Conservation (phyloP, 2,329 filamentous ascomycete species). For the Aspergillus awamori region DNA sequence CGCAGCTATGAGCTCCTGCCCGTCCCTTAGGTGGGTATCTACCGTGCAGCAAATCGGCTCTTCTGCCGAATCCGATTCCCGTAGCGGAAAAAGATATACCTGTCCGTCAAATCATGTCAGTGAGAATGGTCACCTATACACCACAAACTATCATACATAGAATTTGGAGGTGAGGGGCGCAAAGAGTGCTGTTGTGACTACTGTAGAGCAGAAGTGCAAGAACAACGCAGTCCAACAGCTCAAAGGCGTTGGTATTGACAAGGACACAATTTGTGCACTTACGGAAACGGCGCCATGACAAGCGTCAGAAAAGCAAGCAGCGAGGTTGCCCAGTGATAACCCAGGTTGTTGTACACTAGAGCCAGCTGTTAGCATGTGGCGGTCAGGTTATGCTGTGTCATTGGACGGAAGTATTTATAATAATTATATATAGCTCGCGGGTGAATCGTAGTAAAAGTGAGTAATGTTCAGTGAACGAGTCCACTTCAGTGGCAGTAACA, state of each 20-base stretch:
- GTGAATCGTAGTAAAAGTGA: background rate
- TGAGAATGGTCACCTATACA: background rate
- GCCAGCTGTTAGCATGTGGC: slow-evolving; percentile 26
- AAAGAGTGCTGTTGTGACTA: slow-evolving; percentile 8
- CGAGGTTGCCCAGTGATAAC: slow-evolving; percentile 51
- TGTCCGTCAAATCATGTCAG: slow-evolving; percentile 21
- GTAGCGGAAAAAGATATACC: slow-evolving; percentile 50
- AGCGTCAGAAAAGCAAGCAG: slow-evolving; percentile 49
- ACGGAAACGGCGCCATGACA: slow-evolving; percentile 51
- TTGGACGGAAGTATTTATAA: background rate
- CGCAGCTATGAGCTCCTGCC: background rate
- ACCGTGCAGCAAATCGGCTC: slow-evolving; percentile 43
- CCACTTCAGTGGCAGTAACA: background rate
- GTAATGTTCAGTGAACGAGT: no score
- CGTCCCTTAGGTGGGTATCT: slow-evolving; percentile 15
- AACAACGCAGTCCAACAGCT: background rate
- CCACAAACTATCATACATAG: background rate
- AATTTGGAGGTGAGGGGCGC: background rate
- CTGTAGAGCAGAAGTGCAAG: background rate
- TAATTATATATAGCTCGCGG: background rate
- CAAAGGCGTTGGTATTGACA: slow-evolving; percentile 1
- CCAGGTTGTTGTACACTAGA: slow-evolving; percentile 51
- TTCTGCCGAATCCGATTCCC: slow-evolving; percentile 46
- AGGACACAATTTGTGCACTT: slow-evolving; percentile 27
- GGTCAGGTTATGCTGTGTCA: slow-evolving; percentile 13